These are phyloP conservation scores for Agrocybe chaxingu DNA, from an alignment of 768 basidiomycete species.

Conservation along the genomic window DNA sequence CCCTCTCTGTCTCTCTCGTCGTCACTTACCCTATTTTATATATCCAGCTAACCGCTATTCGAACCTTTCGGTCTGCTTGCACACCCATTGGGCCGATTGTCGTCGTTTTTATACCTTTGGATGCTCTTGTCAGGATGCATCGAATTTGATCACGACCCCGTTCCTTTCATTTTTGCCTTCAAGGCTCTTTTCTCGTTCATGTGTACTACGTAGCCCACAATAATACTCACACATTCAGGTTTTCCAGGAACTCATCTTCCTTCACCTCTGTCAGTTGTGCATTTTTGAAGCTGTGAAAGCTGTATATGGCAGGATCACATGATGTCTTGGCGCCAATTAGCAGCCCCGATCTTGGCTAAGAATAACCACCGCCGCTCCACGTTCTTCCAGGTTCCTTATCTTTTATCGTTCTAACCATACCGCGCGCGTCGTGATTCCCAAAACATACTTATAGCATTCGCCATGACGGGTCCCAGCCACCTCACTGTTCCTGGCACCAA, in stretches of 20 bases:
- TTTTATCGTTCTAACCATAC: conserved; percentile 2
- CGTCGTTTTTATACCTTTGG: conserved; percentile 19
- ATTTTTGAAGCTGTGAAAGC: not conserved
- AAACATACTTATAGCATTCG: conserved; percentile 5
- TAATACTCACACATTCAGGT: not conserved
- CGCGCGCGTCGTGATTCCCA: not conserved
- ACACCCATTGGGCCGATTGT: conserved; percentile 4
- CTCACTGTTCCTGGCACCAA: conserved; percentile 26
- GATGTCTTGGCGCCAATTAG: not conserved
- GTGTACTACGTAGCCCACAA: conserved; percentile 21
- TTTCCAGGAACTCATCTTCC: conserved; percentile 6
- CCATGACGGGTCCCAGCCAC: conserved; percentile 21
- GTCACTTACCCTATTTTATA: conserved; percentile 13
- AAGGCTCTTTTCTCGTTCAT: conserved; percentile 10
- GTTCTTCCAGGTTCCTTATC: conserved; percentile 14
- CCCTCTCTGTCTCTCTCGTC: conserved; percentile 9
- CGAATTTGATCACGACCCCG: conserved; percentile 16
- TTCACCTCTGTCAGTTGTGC: not conserved
- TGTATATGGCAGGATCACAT: too few species aligned
- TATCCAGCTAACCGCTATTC: conserved; percentile 21
- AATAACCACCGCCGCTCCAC: not conserved
- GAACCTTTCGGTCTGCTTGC: conserved; percentile 9
- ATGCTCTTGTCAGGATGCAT: conserved; percentile 16
- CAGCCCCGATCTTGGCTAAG: not conserved
- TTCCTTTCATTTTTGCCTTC: conserved; percentile 9